phyloP scores from a whole-genome alignment of 1,284 basidiomycete species.

The Amylostereum areolatum region DNA sequence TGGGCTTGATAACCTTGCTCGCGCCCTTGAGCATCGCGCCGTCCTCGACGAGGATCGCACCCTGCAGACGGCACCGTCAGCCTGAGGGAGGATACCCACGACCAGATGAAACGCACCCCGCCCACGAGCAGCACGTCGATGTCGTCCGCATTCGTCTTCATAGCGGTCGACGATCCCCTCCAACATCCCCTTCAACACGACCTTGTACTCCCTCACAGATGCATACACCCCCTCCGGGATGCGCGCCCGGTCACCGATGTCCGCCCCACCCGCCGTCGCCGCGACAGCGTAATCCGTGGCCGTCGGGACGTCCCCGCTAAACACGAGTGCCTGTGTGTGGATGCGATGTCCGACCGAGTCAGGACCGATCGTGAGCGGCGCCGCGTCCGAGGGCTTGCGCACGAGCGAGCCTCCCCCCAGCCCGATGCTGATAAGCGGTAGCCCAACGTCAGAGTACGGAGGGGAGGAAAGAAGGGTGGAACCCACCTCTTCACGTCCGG shows the following conservation, averaged over 20 bases:
- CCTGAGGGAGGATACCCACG: too few species aligned
- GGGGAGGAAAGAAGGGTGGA: too few species aligned
- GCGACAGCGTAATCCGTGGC: conserved; percentile 48
- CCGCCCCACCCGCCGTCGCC: conserved; percentile 18
- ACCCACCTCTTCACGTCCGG: conserved; percentile 30
- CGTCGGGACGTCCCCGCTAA: conserved; percentile 45
- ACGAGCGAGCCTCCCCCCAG: conserved; percentile 50
- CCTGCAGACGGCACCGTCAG: background rate
- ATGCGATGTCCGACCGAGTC: conserved; percentile 53
- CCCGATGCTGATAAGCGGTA: conserved; percentile 29
- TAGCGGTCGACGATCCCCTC: conserved; percentile 38
- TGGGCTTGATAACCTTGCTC: conserved; percentile 40
- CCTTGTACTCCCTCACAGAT: conserved; percentile 23
- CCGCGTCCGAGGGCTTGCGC: conserved; percentile 13
- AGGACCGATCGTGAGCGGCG: conserved; percentile 41
- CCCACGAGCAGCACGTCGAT: conserved; percentile 46
- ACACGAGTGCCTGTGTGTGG: conserved; percentile 37
- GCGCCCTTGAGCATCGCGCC: conserved; percentile 33
- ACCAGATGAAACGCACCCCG: conserved; percentile 39
- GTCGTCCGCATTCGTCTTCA: conserved; percentile 53
- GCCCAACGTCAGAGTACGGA: too few species aligned
- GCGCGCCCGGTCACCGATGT: conserved; percentile 31
- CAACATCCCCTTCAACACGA: conserved; percentile 40
- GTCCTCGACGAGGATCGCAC: background rate
- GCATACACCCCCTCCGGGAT: conserved; percentile 24